A percentile compares a stretch with the other conserved stretches of the same genome.
Evolutionary conservation across 2,329 filamentous ascomycete species (phyloP).

Genomic region (Venturia nashicola): DNA sequence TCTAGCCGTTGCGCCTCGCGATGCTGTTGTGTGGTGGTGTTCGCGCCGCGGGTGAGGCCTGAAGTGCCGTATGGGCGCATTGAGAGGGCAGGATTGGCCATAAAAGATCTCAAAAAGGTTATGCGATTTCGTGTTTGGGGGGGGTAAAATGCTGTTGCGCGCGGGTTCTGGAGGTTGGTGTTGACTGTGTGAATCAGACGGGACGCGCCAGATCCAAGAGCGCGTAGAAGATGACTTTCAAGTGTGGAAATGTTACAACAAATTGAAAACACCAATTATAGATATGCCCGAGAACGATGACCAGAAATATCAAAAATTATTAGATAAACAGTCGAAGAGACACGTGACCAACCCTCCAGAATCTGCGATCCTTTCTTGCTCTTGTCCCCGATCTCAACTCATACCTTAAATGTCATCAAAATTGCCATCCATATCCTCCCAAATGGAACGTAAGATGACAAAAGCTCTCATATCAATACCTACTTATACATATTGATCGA

Average conservation of each 20-base stretch:
- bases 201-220: not conserved
- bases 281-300: not conserved
- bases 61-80: constrained; percentile 4
- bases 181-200: not conserved
- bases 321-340: not conserved
- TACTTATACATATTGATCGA: not conserved
- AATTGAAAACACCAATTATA: not conserved
- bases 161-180: not conserved
- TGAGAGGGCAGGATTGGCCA: not conserved
- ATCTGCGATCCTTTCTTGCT: not conserved
- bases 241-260: not conserved
- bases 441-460: not conserved
- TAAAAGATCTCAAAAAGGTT: not conserved
- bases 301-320: too few relatives aligned
- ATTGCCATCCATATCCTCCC: not conserved
- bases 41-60: constrained; percentile 6
- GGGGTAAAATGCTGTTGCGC: not conserved
- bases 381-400: not conserved
- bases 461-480: not conserved
- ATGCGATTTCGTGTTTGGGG: not conserved
- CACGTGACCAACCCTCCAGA: not conserved
- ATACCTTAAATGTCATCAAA: not conserved
- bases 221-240: not conserved
- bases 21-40: constrained; percentile 16
- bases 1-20: constrained; percentile 30